Base-by-base conservation (phyloP, 352 stramenopile genomes). In the Globisporangium viniferum region DNA sequence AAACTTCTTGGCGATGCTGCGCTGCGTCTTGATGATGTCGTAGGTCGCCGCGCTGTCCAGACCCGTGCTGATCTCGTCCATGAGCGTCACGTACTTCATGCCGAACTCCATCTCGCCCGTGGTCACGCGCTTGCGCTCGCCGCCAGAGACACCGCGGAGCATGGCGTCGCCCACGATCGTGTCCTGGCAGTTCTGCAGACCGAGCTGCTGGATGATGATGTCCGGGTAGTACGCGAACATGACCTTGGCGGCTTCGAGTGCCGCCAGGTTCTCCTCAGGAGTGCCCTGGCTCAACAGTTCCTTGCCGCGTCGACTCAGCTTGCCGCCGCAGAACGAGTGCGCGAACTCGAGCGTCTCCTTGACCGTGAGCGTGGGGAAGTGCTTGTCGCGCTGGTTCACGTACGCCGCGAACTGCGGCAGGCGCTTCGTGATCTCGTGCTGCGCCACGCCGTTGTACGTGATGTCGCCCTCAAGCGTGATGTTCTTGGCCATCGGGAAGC, bases 21-120 rank as follows among this genome's bases (percentile, higher is more conserved):
- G 75, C 22, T 97, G 67, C 3, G 86, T 73, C 24, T 78, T 84
- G 70, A 92, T 86, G 72, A 98, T 98, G 63, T 98, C 93, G 67
- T 80, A 97, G 1, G 93, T 96, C 0, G 91, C 95, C 3, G 91
- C 83, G 35, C 81, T 86, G 76, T 98, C 94, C 9, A 98, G 78
- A 6, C 94, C 94, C 3, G 92, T 98, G 57, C 81, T 94, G 69
- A 98, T 97, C 75, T 96, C 87, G 71, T 98, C 94, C 70, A 87
- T 85, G 41, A 93, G 83, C n/a, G 86, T 71, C 39, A 97, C 78
- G 62, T 82, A 87, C 69, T 87, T 83, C 56, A 79, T 74, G 31
- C 78, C 76, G 58, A 93, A 84, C 39, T 93, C 73, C 80, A 98
- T 98, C 76, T 92, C 81, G 33, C 84, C 86, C 14, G 74, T 84